phyloP scores from a whole-genome alignment of 495 filamentous ascomycete genomes.

The Halenospora varia region DNA sequence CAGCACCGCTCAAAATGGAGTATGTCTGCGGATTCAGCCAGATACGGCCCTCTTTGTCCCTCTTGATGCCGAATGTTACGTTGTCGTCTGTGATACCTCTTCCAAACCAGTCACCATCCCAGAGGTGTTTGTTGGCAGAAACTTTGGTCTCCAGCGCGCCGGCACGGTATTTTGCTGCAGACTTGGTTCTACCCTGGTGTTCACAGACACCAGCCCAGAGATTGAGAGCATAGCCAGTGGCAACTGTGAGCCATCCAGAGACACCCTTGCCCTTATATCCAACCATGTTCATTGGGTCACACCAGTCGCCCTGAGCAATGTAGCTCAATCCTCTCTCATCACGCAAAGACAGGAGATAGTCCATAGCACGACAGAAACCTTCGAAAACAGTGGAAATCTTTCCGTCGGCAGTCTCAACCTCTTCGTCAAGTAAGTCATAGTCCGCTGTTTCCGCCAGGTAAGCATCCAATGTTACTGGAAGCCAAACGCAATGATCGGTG shows the following conservation, averaged over 20 bases:
- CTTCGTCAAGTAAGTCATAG: slow-evolving; percentile 43
- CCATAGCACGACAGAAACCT: slow-evolving; percentile 49
- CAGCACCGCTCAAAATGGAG: slow-evolving; percentile 49
- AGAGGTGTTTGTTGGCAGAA: slow-evolving; percentile 47
- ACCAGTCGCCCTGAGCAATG: slow-evolving; percentile 56
- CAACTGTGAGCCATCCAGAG: slow-evolving; percentile 53
- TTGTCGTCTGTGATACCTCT: slow-evolving; percentile 53
- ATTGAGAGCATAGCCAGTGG: slow-evolving; percentile 45
- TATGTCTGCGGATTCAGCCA: slow-evolving; percentile 55
- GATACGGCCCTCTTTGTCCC: slow-evolving; percentile 48
- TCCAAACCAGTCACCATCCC: slow-evolving; percentile 53
- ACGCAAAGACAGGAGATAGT: slow-evolving; percentile 45
- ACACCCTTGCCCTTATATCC: slow-evolving; percentile 52
- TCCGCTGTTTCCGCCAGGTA: slow-evolving; percentile 52
- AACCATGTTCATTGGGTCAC: slow-evolving; percentile 58
- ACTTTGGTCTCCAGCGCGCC: slow-evolving; percentile 44
- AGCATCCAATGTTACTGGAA: slow-evolving; percentile 47
- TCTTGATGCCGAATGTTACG: slow-evolving; percentile 45
- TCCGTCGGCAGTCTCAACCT: slow-evolving; percentile 35
- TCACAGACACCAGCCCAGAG: slow-evolving; percentile 49
- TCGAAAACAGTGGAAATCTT: slow-evolving; percentile 47
- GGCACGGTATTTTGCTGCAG: slow-evolving; percentile 38
- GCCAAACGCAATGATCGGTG: slow-evolving; percentile 55
- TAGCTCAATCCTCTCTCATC: slow-evolving; percentile 51
- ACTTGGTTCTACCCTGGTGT: slow-evolving; percentile 34